A percentile compares a stretch with the other conserved stretches of the same genome.
These are phyloP conservation scores for Penicillium samsonianum DNA, from an alignment of 495 filamentous ascomycete genomes.

Conservation along the genomic window DNA sequence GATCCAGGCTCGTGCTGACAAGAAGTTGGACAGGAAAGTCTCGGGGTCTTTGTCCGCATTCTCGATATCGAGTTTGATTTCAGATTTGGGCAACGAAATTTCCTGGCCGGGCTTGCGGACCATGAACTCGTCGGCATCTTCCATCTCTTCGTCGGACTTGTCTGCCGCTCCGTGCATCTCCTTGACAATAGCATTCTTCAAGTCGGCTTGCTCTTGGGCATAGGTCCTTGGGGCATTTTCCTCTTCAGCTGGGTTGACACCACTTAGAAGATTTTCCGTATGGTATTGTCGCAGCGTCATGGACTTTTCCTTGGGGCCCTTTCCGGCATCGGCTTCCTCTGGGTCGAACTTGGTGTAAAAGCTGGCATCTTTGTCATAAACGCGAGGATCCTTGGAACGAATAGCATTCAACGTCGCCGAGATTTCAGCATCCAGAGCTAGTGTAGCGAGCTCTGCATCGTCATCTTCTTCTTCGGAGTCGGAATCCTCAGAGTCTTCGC, in stretches of 20 bases:
- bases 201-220: conserved; percentile 77
- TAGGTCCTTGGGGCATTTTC: conserved; percentile 66
- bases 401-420: conserved; percentile 82
- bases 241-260: conserved; percentile 57
- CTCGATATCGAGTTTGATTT: conserved; percentile 62
- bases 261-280: conserved; percentile 74
- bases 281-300: conserved; percentile 91
- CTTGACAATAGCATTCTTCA: conserved; percentile 73
- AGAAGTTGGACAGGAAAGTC: conserved; percentile 83
- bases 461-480: conserved; percentile 86
- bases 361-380: conserved; percentile 76
- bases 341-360: conserved; percentile 71
- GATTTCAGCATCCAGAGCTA: conserved; percentile 82
- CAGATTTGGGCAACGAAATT: conserved; percentile 46
- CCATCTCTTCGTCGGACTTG: conserved; percentile 51
- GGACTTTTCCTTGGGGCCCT: conserved; percentile 71
- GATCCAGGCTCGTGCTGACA: conserved; percentile 86
- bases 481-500: conserved; percentile 34
- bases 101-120: conserved; percentile 49
- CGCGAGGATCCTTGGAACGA: conserved; percentile 79
- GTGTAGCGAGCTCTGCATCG: conserved; percentile 77
- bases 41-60: conserved; percentile 89
- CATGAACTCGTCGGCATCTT: conserved; percentile 75
- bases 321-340: conserved; percentile 33
- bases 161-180: conserved; percentile 71